Evolutionary conservation across 2,329 filamentous ascomycete genomes (phyloP).

Genomic region (Truncatella angustata): DNA sequence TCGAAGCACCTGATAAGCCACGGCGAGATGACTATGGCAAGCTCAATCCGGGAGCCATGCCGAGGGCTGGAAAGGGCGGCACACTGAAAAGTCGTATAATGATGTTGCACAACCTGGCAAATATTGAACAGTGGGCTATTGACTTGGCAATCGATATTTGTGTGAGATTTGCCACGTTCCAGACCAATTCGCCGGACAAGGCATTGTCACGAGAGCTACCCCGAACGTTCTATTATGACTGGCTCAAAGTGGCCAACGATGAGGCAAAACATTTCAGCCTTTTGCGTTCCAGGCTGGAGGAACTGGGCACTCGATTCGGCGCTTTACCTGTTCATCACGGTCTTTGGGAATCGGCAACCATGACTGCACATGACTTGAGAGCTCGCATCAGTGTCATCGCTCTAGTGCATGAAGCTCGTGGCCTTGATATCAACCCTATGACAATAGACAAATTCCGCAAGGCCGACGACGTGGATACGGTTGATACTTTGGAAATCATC

Average conservation of each 20-base stretch:
- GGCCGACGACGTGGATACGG: conserved; percentile 38
- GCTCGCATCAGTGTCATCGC: conserved; percentile 45
- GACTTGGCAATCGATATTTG: conserved; percentile 47
- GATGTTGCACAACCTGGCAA: conserved; percentile 46
- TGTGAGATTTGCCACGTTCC: conserved; percentile 42
- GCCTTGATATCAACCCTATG: conserved; percentile 44
- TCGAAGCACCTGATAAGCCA: conserved; percentile 36
- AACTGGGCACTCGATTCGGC: conserved; percentile 42
- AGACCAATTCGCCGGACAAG: conserved; percentile 25
- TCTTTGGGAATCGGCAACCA: conserved; percentile 41
- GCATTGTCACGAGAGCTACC: conserved; percentile 30
- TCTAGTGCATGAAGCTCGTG: conserved; percentile 45
- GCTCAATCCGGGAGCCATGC: conserved; percentile 38
- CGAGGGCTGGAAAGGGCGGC: conserved; percentile 38
- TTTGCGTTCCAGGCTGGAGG: conserved; percentile 41
- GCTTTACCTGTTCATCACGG: conserved; percentile 44
- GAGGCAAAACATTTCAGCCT: conserved; percentile 48
- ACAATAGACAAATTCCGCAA: conserved; percentile 45
- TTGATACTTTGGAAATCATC: conserved; percentile 38
- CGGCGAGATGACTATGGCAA: conserved; percentile 37
- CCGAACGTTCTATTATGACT: conserved; percentile 44
- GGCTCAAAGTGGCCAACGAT: conserved; percentile 45
- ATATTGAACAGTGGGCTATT: conserved; percentile 47
- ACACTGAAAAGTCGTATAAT: conserved; percentile 41
- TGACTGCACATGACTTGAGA: conserved; percentile 41